Base-by-base conservation (phyloP, 768 basidiomycete genomes). In the Tulasnella sp. region DNA sequence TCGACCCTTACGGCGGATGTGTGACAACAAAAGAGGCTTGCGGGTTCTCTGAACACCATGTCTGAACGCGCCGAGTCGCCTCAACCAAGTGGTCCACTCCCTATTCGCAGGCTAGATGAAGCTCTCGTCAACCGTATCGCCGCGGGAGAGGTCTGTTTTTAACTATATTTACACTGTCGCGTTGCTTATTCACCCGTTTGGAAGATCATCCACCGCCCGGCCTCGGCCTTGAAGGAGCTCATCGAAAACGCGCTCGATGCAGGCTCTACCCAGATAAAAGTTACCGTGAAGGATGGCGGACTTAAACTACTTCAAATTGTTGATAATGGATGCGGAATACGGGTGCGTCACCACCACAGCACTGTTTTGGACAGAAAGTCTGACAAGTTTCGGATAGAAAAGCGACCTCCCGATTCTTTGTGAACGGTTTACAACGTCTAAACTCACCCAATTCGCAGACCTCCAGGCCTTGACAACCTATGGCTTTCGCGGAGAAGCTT, bases 201-300 rank as follows among this genome's bases (percentile, higher is more conserved):
- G n/a, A 23, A 89, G 86, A 84, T 90, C 65, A 88, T 90, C 58
- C 87, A 88, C 54, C 68, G 96, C 37, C 96, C 96, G 0, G 81
- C 89, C 4, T 97, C 93, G 59, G 94, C 94, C 2, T 75, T 99
- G 53, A 99, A 99, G 68, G 96, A 98, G 67, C 75, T 98, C 0
- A 72, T 99, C 12, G 96, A 99, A 70, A 98, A 99, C 63, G 77
- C 83, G 19, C 75, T 99, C n/a, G 96, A 99, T 70, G 96, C 96
- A 0, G 84, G 88, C 0, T 74, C 89, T 21, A 92, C 86, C 0
- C 81, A 81, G 0, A 90, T 98, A 66, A 82, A 84, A 35, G 74
- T 98, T 51, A 87, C 82, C 0, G 76, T 93, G 63, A 97, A 96
- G 69, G 94, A 99, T 61, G 96, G 94, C 1, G 96, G 96, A 3